phyloP scores from a whole-genome alignment of 192 early-diverging fungal species.

The Coemansia sp. region DNA sequence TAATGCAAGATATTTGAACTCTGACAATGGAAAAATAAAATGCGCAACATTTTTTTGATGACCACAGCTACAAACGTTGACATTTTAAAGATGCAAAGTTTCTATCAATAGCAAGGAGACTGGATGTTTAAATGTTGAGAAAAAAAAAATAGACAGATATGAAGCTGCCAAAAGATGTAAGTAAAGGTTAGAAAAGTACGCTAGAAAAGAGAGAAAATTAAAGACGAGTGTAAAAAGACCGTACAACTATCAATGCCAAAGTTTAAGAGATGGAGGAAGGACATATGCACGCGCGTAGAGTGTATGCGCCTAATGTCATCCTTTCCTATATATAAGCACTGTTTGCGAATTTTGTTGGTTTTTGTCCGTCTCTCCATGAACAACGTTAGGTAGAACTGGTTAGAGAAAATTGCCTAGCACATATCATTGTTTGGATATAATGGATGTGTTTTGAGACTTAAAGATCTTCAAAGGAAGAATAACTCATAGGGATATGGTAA shows the following conservation, averaged over 20 bases:
- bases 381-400: too few species aligned
- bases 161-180: not conserved
- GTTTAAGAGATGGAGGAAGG: not conserved
- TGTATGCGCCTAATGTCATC: not conserved
- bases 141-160: constrained; percentile 6
- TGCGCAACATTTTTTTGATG: constrained; percentile 4
- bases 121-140: constrained; percentile 3
- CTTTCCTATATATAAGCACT: too few species aligned
- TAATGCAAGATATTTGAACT: not conserved
- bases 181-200: not conserved
- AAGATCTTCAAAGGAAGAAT: too few species aligned
- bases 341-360: too few species aligned
- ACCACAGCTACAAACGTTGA: not conserved
- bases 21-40: constrained; percentile 1
- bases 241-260: constrained; percentile 1
- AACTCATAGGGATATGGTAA: too few species aligned
- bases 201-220: not conserved
- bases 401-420: too few species aligned
- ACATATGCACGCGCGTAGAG: not conserved
- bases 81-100: too few species aligned
- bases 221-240: not conserved
- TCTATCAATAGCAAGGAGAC: not conserved
- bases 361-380: too few species aligned
- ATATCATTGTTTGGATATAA: too few species aligned
- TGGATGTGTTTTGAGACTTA: too few species aligned